A percentile compares a stretch with the other conserved stretches of the same genome.
phyloP scores from a whole-genome alignment of 1,139 yeast genomes.

The Blastobotrys persicus region DNA sequence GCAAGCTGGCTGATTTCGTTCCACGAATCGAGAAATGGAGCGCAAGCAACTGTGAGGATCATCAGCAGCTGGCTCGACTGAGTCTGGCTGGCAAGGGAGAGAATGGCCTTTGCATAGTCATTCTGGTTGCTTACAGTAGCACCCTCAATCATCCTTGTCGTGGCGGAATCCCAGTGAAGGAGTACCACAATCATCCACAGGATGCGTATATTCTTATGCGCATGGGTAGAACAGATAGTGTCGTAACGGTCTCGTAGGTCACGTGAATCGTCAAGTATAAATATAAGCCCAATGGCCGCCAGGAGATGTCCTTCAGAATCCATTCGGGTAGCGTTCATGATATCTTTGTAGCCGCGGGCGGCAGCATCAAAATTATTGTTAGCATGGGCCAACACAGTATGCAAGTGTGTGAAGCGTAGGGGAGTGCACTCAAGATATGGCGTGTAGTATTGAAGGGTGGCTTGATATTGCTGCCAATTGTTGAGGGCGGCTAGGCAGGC shows the following conservation, averaged over 20 bases:
- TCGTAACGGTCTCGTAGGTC: conserved; percentile 2
- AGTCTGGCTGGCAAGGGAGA: background rate
- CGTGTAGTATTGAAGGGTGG: background rate
- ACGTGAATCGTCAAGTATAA: background rate
- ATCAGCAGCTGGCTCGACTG: conserved; percentile 2
- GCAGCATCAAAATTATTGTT: background rate
- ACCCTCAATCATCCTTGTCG: background rate
- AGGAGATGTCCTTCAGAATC: background rate
- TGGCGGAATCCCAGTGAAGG: conserved; percentile 3
- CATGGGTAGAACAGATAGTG: background rate
- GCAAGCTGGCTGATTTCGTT: conserved; percentile 7
- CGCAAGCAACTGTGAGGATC: conserved; percentile 7
- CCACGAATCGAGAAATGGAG: conserved; percentile 6
- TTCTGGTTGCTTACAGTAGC: background rate
- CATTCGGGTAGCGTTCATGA: background rate
- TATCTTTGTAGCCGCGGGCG: background rate
- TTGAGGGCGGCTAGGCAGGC: background rate
- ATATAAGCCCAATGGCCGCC: conserved; percentile 3
- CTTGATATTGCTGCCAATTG: background rate
- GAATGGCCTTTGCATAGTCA: conserved; percentile 7
- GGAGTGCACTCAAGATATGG: background rate
- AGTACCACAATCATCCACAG: conserved; percentile 4
- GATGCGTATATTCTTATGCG: background rate
- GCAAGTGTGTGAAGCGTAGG: background rate
- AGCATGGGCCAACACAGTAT: background rate